A percentile compares a stretch with the other conserved stretches of the same genome.
Evolutionary conservation across 495 filamentous ascomycete genomes (phyloP).

Genomic region (Neurospora intermedia): DNA sequence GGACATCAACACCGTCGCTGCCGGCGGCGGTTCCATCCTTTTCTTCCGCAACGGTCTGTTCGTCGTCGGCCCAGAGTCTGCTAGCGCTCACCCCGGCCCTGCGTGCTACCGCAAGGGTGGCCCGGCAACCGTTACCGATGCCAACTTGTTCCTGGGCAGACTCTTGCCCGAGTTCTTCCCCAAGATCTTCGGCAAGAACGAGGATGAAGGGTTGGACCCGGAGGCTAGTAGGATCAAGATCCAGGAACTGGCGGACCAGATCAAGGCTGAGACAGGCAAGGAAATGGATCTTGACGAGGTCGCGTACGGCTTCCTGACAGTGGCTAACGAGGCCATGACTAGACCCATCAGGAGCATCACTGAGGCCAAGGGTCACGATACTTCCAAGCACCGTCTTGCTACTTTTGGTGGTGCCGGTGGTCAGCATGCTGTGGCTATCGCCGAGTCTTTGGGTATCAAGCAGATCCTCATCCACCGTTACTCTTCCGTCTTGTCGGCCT

Average conservation of each 20-base stretch:
- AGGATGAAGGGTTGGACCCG: slow-evolving; percentile 75
- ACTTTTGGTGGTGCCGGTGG: slow-evolving; percentile 94
- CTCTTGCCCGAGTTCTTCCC: slow-evolving; percentile 92
- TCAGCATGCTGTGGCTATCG: slow-evolving; percentile 94
- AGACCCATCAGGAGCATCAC: slow-evolving; percentile 86
- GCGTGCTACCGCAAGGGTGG: slow-evolving; percentile 94
- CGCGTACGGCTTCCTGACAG: slow-evolving; percentile 80
- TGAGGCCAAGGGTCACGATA: slow-evolving; percentile 88
- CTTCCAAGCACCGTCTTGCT: slow-evolving; percentile 77
- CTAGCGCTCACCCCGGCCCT: slow-evolving; percentile 85
- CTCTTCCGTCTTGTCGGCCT: slow-evolving; percentile 89
- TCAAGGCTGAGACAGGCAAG: slow-evolving; percentile 59
- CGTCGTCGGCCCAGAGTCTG: slow-evolving; percentile 92
- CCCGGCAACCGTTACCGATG: slow-evolving; percentile 86
- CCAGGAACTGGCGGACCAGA: slow-evolving; percentile 61
- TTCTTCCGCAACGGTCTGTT: slow-evolving; percentile 90
- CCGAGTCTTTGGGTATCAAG: slow-evolving; percentile 72
- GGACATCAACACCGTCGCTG: slow-evolving; percentile 96
- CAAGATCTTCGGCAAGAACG: slow-evolving; percentile 89
- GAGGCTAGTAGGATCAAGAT: slow-evolving; percentile 69
- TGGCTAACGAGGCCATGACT: slow-evolving; percentile 95
- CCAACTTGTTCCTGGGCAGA: slow-evolving; percentile 81
- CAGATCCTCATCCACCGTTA: slow-evolving; percentile 87
- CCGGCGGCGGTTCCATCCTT: slow-evolving; percentile 81
- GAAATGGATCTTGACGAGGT: slow-evolving; percentile 80